Base-by-base conservation (phyloP, 2,329 filamentous ascomycete species). In the Arthrinium phaeospermum region DNA sequence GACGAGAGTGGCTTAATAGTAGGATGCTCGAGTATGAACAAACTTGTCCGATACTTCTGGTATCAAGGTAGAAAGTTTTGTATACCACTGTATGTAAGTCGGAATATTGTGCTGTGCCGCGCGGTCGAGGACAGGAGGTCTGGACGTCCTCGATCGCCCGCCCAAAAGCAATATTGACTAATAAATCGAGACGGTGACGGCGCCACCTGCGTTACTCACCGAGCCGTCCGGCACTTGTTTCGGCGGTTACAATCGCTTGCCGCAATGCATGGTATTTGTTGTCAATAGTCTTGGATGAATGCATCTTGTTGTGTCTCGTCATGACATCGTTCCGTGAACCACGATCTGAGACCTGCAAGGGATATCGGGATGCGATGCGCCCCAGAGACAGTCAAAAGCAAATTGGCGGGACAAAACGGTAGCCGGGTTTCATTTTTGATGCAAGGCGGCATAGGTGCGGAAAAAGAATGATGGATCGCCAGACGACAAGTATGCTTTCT, bases 341-440 rank as follows among this genome's bases (percentile, higher is more conserved):
- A 27, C 24, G n/a, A 53, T 53, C 51, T 53, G 24, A 53, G 51
- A 53, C 51, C 51, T 53, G 51, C 51, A 53, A 53, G 51, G 51
- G 51, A 30, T 53, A 27, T 53, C 12, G 1, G 27, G 24, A 53
- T 30, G 24, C 13, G 1, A 53, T 30, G 51, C n/a, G 14, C 2
- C 49, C 49, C 12, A 13, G 24, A 53, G 51, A 53, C 51, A 53
- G 2, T 2, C 27, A 53, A 30, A 53, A 53, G 51, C 51, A 53
- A 53, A 14, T 4, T 4, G 5, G 12, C 51, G 51, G 24, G 51
- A 30, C 5, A 14, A 5, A 27, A 10, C 16, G 24, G 19, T 24
- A 27, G 19, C 16, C 27, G 12, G 6, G 24, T 30, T 53, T 7
- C 24, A 8, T 13, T 27, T n/a, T 4, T 27, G n/a, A 27, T 51